Conservation (phyloP, 768 basidiomycete species). For the Dentipellis sp. region DNA sequence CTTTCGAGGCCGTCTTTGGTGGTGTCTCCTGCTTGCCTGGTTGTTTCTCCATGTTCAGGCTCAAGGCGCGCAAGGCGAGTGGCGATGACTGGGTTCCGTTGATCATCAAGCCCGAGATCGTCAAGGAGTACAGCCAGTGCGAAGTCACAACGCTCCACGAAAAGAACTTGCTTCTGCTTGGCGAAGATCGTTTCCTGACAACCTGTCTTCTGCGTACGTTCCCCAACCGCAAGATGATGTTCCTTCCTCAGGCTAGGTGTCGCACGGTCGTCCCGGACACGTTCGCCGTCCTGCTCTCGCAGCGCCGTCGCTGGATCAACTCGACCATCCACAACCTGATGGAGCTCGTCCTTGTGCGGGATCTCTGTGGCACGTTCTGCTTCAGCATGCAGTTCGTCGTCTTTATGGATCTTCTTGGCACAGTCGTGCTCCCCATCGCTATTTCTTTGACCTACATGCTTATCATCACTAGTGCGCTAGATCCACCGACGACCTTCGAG, state of each 20-base stretch:
- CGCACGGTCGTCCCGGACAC: slow-evolving; percentile 95
- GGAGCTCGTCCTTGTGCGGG: slow-evolving; percentile 95
- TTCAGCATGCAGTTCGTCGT: slow-evolving; percentile 99
- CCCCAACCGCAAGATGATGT: slow-evolving; percentile 99
- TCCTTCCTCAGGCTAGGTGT: slow-evolving; percentile 91
- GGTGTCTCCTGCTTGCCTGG: slow-evolving; percentile 98
- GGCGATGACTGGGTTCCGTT: slow-evolving; percentile 98
- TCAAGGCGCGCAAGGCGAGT: slow-evolving; percentile 81
- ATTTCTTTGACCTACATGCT: slow-evolving; percentile 86
- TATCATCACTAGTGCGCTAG: slow-evolving; percentile 70
- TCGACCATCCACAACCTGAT: slow-evolving; percentile 99
- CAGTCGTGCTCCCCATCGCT: slow-evolving; percentile 88
- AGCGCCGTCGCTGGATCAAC: slow-evolving; percentile 98
- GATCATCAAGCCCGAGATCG: slow-evolving; percentile 93
- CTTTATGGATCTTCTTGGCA: slow-evolving; percentile 92
- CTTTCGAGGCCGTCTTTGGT: slow-evolving; percentile 97
- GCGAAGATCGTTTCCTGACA: slow-evolving; percentile 98
- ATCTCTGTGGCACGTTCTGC: slow-evolving; percentile 98
- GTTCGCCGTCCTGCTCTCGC: slow-evolving; percentile 86
- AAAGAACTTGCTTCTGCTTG: slow-evolving; percentile 92
- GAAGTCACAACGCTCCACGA: slow-evolving; percentile 93
- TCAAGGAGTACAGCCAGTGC: slow-evolving; percentile 92
- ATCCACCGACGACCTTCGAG: slow-evolving; percentile 77
- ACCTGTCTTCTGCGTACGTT: slow-evolving; percentile 95
- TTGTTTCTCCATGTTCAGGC: slow-evolving; percentile 99